Evolutionary conservation across 306 rosid species (phyloP), one percentile per base, ranked within the genome.

Genomic region (Prunus kanzakura): DNA sequence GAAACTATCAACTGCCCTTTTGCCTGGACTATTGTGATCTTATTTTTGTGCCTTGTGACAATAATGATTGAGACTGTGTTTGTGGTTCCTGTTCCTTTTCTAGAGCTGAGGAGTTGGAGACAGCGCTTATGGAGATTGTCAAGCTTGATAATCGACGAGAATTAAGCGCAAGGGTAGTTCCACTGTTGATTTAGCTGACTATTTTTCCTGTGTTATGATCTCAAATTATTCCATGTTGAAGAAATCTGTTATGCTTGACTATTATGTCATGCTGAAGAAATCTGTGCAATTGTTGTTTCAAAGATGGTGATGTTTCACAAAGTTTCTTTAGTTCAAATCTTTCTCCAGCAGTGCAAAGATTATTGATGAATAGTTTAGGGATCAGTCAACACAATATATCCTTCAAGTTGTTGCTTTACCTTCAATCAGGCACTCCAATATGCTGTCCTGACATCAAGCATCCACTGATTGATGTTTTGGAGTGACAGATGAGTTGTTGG

Each of bases 31-130:
- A 14, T 72, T 22, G 9, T 56, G 30, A 41, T 41, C 13, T 19
- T 20, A 35, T 54, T 8, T 72, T 22, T 56, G 14, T 38, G 22
- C 49, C 50, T 55, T 32, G 3, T 41, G 57, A 66, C 70, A 67
- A 73, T 6, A 73, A 63, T 74, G n/a, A 65, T 51, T 69, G 66
- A 78, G 78, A 78, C 45, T 80, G 54, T 80, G 51, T 79, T 69
- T 45, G 18, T 62, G 71, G 64, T 78, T 78, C 67, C 20, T 72
- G 19, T 84, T 63, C 49, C 15, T 66, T 85, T 86, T 74, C 71
- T 86, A 95, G 99, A 84, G 88, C 99, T 25, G 97, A 95, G 82
- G 99, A 92, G 87, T 87, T 95, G 71, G 97, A 95, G 89, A 95
- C 97, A 60, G 97, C 97, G 76, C 86, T 92, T 11, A 82, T 90